Base-by-base conservation (phyloP, 805 yeast species). In the Zygosaccharomyces gambellarensis region DNA sequence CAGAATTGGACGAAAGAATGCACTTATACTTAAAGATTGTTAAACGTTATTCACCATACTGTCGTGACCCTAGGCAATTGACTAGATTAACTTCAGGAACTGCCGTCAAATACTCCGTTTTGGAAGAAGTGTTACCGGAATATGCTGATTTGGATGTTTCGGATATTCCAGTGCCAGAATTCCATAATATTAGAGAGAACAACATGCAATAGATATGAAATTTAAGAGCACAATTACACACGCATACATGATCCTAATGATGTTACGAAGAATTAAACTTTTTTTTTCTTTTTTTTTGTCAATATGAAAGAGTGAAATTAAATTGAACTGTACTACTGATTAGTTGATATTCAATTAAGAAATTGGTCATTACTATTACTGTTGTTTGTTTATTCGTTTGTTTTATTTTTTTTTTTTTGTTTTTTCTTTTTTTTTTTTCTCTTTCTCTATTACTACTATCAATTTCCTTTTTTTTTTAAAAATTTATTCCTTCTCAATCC, bases 11-110 rank as follows among this genome's bases (percentile, higher is more conserved):
- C 17, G 76, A 73, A 36, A 74, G 88, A 65, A 73, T 75, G 52
- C 70, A 73, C 32, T 66, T 82, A 25, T 83, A 81, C 63, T 74
- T 80, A 64, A 71, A 77, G 46, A 69, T 82, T 50, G 78, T 82
- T 61, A 76, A 78, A 55, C 60, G 73, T 38, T 81, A 76, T 53
- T 71, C 78, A 4, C 70, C 71, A 11, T 76, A 68, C 54, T 75
- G 79, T 52, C 74, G 76, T 53, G 74, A 76, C 39, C 64, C 76
- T 34, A 73, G 75, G 45, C 77, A 75, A 53, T 70, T 74, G 53
- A 73, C 76, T 46, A 72, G 73, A 51, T 66, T 74, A 49, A 68
- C 77, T 29, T 66, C 73, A 36, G 74, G 74, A 46, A 78, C 77
- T 30, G 70, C 75, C 36, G 70, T 71, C 29, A 68, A 73, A 52